A percentile compares a stretch with the other conserved stretches of the same genome.
Conservation (phyloP, 108 stramenopile species). For the Nitzschia putrida region DNA sequence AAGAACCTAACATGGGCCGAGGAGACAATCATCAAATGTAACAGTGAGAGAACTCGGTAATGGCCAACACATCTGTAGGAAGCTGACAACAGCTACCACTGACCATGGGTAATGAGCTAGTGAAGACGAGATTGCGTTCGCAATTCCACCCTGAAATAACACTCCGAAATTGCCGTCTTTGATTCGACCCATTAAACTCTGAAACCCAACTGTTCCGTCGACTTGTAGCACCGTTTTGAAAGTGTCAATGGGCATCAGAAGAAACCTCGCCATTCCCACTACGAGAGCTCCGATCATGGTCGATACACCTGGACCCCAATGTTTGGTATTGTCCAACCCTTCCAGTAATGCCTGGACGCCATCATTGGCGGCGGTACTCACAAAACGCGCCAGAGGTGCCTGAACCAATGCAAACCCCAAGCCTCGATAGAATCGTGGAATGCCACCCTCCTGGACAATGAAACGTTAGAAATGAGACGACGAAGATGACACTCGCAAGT, state of each 20-base stretch:
- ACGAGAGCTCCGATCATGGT: conserved; percentile 76
- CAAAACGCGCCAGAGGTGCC: conserved; percentile 89
- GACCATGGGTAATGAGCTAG: conserved; percentile 82
- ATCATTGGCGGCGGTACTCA: conserved; percentile 91
- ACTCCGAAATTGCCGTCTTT: conserved; percentile 65
- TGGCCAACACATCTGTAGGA: too few relatives aligned
- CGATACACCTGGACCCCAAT: conserved; percentile 77
- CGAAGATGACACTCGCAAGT: not conserved
- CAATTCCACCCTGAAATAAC: conserved; percentile 74
- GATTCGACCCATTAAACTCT: conserved; percentile 59
- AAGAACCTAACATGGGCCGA: conserved; percentile 46
- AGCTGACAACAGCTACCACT: too few relatives aligned
- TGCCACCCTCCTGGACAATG: conserved; percentile 85
- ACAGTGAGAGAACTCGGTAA: conserved; percentile 1
- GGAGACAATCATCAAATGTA: too few relatives aligned
- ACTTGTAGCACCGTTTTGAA: conserved; percentile 97
- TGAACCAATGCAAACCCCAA: conserved; percentile 89
- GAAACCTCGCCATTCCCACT: conserved; percentile 84
- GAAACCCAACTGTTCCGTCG: conserved; percentile 71
- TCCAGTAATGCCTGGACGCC: conserved; percentile 71
- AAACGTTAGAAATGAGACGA: not conserved
- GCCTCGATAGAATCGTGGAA: conserved; percentile 91
- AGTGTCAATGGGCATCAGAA: conserved; percentile 93
- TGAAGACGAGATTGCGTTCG: conserved; percentile 62
- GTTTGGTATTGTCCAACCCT: conserved; percentile 35